Conservation (phyloP, 1,284 basidiomycete genomes). For the Ustilago bromivora region DNA sequence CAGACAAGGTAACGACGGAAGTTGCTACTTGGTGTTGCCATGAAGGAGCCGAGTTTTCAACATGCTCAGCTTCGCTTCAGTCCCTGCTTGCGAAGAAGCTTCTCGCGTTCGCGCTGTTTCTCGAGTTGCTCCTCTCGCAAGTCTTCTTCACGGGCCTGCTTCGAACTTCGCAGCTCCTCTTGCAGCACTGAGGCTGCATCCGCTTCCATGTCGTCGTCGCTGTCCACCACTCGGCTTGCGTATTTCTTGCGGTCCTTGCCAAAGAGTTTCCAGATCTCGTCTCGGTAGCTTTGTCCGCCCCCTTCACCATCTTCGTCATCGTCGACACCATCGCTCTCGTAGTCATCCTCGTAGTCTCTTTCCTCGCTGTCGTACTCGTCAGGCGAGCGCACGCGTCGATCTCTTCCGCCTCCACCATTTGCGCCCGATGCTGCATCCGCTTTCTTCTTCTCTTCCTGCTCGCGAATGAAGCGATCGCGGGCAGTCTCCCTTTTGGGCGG, state of each 20-base stretch:
- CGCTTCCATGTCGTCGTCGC: slow-evolving; percentile 68
- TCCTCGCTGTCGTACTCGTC: slow-evolving; percentile 45
- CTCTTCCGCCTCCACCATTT: not conserved
- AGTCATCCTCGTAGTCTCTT: slow-evolving; percentile 38
- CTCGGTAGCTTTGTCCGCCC: slow-evolving; percentile 34
- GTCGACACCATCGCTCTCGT: slow-evolving; percentile 43
- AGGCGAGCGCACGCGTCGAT: slow-evolving; percentile 12
- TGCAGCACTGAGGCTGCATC: slow-evolving; percentile 57
- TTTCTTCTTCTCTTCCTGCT: slow-evolving; percentile 57
- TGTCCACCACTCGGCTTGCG: slow-evolving; percentile 53
- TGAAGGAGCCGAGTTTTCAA: not conserved
- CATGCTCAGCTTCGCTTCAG: slow-evolving; percentile 9
- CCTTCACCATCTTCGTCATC: slow-evolving; percentile 33
- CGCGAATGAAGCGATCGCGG: slow-evolving; percentile 60
- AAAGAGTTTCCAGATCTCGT: slow-evolving; percentile 66
- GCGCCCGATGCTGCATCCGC: slow-evolving; percentile 11
- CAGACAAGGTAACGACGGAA: no score
- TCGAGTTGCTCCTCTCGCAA: slow-evolving; percentile 56
- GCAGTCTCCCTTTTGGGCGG: slow-evolving; percentile 51
- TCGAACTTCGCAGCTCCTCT: slow-evolving; percentile 61
- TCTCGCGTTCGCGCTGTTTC: slow-evolving; percentile 51
- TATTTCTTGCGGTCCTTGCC: slow-evolving; percentile 61
- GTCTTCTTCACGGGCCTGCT: slow-evolving; percentile 59
- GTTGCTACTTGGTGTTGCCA: no score
- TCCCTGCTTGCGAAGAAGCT: slow-evolving; percentile 44